Percentiles rank a stretch among this genome's conserved stretches.
Evolutionary conservation across 768 basidiomycete species (phyloP).

Genomic region (Panellus pusillus): DNA sequence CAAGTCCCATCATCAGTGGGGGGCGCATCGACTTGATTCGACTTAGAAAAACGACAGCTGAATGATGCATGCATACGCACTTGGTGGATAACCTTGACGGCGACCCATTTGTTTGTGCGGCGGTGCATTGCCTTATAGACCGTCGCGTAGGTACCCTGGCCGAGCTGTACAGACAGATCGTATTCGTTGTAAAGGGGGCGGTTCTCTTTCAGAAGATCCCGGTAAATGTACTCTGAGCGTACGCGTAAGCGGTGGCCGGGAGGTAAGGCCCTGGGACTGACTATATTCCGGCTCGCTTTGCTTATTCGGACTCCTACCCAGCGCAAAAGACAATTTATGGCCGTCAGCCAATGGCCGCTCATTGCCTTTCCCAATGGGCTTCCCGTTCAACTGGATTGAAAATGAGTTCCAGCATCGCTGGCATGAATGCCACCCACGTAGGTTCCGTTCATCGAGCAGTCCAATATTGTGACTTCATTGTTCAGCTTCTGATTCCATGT

Average conservation of each 20-base stretch:
- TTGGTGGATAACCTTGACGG: conserved; percentile 83
- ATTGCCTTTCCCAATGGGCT: neutral
- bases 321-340: conserved; percentile 11
- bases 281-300: conserved; percentile 8
- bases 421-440: neutral
- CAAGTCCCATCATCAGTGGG: neutral
- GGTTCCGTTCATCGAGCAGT: conserved; percentile 13
- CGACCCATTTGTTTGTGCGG: conserved; percentile 69
- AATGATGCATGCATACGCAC: conserved; percentile 20
- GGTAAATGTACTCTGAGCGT: conserved; percentile 9
- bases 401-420: neutral
- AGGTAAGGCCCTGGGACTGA: neutral
- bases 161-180: conserved; percentile 65
- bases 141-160: conserved; percentile 88
- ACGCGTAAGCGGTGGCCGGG: neutral
- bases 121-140: conserved; percentile 82
- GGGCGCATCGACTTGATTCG: conserved; percentile 1
- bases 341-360: conserved; percentile 4
- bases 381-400: neutral
- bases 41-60: neutral
- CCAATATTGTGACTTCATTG: neutral
- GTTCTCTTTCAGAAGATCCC: conserved; percentile 5
- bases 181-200: conserved; percentile 5
- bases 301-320: neutral
- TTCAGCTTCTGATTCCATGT: conserved; percentile 2